Conservation (phyloP, 208 protist species). For the Trypanosoma cruzi region DNA sequence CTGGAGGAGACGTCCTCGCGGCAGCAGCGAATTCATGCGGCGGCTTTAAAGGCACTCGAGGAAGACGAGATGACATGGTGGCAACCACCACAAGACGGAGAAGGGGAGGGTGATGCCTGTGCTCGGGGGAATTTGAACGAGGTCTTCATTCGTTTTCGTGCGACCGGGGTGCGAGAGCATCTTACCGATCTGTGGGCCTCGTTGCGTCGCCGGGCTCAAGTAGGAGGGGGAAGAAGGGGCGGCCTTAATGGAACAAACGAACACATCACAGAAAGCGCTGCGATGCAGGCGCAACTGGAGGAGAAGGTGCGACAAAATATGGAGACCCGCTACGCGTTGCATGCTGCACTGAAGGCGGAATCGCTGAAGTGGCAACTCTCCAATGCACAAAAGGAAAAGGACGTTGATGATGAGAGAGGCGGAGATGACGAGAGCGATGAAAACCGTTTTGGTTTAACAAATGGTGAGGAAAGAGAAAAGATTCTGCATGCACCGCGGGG, state of each 20-base stretch:
- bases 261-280: constrained; percentile 14
- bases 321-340: constrained; percentile 58
- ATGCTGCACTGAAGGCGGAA: constrained; percentile 67
- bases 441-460: background rate
- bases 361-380: constrained; percentile 35
- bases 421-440: constrained; percentile 6
- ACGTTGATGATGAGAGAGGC: background rate
- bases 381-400: background rate
- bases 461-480: background rate
- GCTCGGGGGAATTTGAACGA: constrained; percentile 8
- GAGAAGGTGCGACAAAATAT: constrained; percentile 57
- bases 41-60: constrained; percentile 38
- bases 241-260: constrained; percentile 2
- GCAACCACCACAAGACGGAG: background rate
- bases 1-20: constrained; percentile 12
- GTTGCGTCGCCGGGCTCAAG: constrained; percentile 29
- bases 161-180: constrained; percentile 30
- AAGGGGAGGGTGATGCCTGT: background rate
- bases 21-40: constrained; percentile 27
- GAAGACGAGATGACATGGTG: constrained; percentile 62
- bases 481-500: constrained; percentile 14
- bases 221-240: constrained; percentile 4
- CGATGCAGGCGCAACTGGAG: constrained; percentile 41
- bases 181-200: constrained; percentile 34
- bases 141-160: constrained; percentile 33